Evolutionary conservation across 129 eudicot species (phyloP), one percentile per base, ranked within the genome.

Genomic region (Escallonia herrerae): DNA sequence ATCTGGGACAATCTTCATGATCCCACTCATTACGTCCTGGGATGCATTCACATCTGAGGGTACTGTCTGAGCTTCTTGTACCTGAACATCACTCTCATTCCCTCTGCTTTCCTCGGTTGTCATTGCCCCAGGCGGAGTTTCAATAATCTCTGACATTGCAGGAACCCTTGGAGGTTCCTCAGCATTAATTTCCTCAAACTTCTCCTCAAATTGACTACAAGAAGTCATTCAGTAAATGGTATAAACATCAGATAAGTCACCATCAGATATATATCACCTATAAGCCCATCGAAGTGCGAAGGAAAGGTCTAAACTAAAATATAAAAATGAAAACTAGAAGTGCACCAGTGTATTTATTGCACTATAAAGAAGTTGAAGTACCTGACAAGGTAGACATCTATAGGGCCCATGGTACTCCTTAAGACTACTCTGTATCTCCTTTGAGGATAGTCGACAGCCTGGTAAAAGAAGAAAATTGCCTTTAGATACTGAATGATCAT

Each of bases 331-430:
- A 22, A 22, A 22, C 33, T 22, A 22, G 33, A 22, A 22, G 33
- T 22, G 33, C 33, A 22, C 33, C 33, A 22, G 33, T 22, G 33
- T 22, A 22, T 22, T 22, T 38, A 8, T 41, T 11, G 46, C n/a
- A 58, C 44, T 22, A 52, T 8, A 51, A 49, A 66, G 39, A 58
- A 33, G 63, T 3, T 56, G 40, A 64, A 7, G 15, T 87, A 91
- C 96, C 97, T 87, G 73, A 91, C 97, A 56, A 91, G 96, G 68
- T 91, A 91, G 62, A 91, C 82, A 77, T 91, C 98, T 61, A 91
- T 91, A 5, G 96, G 98, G 8, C 96, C 98, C 98, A 93, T 93
- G 60, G 96, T 93, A 78, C 96, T 93, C 71, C 98, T 77, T 47
- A 88, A 82, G 50, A 93, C 91, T 65, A 93, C 80, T 71, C 89